Evolutionary conservation across 768 basidiomycete species (phyloP), one percentile per base, ranked within the genome.

Genomic region (Phaeolepiota aurea): DNA sequence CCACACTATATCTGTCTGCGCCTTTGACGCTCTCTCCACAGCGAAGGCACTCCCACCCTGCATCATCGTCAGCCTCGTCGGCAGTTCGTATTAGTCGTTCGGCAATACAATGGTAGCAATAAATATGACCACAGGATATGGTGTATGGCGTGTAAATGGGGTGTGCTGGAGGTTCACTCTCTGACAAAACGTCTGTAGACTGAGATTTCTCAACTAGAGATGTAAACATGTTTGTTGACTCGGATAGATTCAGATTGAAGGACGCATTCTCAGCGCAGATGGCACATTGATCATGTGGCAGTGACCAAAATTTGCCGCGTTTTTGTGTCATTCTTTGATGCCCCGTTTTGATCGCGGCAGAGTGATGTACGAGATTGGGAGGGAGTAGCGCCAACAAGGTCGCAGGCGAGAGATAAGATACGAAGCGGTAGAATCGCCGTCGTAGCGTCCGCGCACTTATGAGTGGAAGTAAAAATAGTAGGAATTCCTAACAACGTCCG

Each of bases 61-160:
- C 53, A 22, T 71, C 61, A 13, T 71, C 68, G 38, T 69, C 72
- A 16, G 66, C 76, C 23, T 84, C 87, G 44, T 84, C 82, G 3
- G 76, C 79, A 3, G 73, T 72, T 23, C 74, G 78, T 52, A 88
- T 71, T 66, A 97, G 75, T 45, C 80, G 78, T 54, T 87, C 86
- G 11, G 88, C 76, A 31, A 98, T 70, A 61, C 96, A 99, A 50
- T 84, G 82, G 58, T 97, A 99, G 62, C 96, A 98, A 63, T 93
- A 99, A 11, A 76, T 57, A 54, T 96, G 90, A 4, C 78, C 82
- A 46, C 87, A 92, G 20, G 82, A 80, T 22, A 90, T 79, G 37
- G 83, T 62, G 54, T 94, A 97, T 0, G 93, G 82, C 32, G 79
- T 83, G 52, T 83, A 71, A 46, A 94, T 76, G 2, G 88, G 84